Base-by-base conservation (phyloP, 192 early-diverging fungal species). In the Phycomyces blakesleeanus region DNA sequence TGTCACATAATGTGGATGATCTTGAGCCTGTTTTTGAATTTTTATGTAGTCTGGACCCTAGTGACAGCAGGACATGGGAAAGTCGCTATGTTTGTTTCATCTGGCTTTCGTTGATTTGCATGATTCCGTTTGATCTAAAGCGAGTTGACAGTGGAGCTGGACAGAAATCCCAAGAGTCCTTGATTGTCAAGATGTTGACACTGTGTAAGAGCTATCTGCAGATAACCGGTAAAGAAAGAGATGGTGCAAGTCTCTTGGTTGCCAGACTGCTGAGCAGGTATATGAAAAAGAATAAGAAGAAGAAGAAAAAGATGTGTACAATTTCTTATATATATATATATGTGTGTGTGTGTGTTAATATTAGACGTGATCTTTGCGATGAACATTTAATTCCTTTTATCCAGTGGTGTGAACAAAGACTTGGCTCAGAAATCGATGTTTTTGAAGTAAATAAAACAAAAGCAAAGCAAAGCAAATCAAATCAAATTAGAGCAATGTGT, bases 91-190 rank as follows among this genome's bases (percentile, higher is more conserved):
- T 95, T 15, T 74, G 90, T 15, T 67, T 96, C 21, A 81, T 99
- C 12, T 98, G 96, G 95, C 76, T 98, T 14, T 96, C 95, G 9
- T 81, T 97, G n/a, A 81, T 98, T 69, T 85, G 85, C 53, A 96
- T 96, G 91, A 86, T 96, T 34, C 97, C 97, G 5, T 99, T 99
- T 73, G 94, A 98, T 68, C 77, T 99, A 12, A 83, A 80, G 59
- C 88, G 76, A 15, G 83, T 98, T 20, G 97, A 97, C 69, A 93
- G 92, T 61, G 79, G 83, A 1, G 61, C 73, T 3, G 50, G 54
- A 4, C 68, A 67, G 11, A 53, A 21, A 7, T 27, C 58, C 2
- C 42, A 82, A 72, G 74, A 74, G 29, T 64, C 85, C 1, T 78
- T 98, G 9, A 80, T 95, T 5, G 81, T 84, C 4, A 67, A 80